Base-by-base conservation (phyloP, 495 filamentous ascomycete genomes). In the Penicillium atrosanguineum region DNA sequence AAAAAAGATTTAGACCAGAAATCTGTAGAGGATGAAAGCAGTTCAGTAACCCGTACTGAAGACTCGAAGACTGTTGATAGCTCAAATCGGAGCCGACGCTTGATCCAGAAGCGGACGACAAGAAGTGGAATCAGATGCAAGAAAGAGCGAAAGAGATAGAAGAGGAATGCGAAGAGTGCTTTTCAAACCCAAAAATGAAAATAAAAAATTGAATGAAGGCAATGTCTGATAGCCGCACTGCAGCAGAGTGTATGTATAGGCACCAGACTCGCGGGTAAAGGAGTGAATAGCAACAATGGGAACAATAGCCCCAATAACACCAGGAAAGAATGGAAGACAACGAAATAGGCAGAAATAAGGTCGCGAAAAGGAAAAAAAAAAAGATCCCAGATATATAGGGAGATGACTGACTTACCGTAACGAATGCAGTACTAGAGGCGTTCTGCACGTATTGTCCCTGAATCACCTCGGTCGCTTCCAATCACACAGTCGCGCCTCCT, bases 1-100 rank as follows among this genome's bases (percentile, higher is more conserved):
- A 41, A 37, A 45, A 19, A 53, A 28, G 29, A 48, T 12, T n/a
- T n/a, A n/a, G 41, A n/a, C 2, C 14, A 26, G 1, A 36, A 57
- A 40, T 8, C 28, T 57, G 48, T 48, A 29, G 44, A 34, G 43
- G 46, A 52, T 44, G 29, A 50, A 41, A 46, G 48, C 46, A 47
- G 28, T 70, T 72, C 69, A 72, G 69, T 56, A 64, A 62, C 68
- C 69, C 57, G 68, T 52, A 67, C 65, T 65, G 69, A 61, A 37
- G 41, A n/a, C n/a, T n/a, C n/a, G n/a, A n/a, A n/a, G n/a, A n/a
- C n/a, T n/a, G n/a, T 49, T n/a, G 25, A 19, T 18, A 41, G 4
- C 37, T 31, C 20, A 11, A 40, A 12, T 43, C 18, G 36, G 39
- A 28, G 36, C 12, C 41, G 34, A 48, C 39, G 53, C 47, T 53